Percentiles rank a stretch among this genome's conserved stretches.
phyloP scores from a whole-genome alignment of 345 rosid species.

The Mangifera indica region DNA sequence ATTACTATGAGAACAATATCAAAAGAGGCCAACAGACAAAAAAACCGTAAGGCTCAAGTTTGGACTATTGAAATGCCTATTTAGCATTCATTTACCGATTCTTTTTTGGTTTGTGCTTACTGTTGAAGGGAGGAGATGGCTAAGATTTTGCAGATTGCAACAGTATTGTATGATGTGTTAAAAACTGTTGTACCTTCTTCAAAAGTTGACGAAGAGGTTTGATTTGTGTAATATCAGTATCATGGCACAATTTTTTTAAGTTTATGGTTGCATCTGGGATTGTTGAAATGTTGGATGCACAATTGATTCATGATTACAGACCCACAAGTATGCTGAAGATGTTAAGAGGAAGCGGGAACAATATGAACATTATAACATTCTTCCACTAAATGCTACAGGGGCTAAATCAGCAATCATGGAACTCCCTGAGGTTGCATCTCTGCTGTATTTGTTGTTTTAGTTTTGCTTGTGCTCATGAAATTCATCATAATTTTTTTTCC shows the following conservation, averaged over 20 bases:
- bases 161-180: slow-evolving; percentile 83
- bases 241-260: slow-evolving; percentile 1
- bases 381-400: slow-evolving; percentile 67
- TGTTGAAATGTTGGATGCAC: slow-evolving; percentile 19
- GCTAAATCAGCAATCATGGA: slow-evolving; percentile 76
- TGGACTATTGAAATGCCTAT: slow-evolving; percentile 2
- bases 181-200: slow-evolving; percentile 48
- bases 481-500: slow-evolving; percentile 15
- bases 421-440: slow-evolving; percentile 76
- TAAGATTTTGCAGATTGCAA: slow-evolving; percentile 71
- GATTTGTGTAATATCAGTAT: slow-evolving; percentile 17
- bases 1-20: slow-evolving; percentile 55
- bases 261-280: slow-evolving; percentile 13
- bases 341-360: slow-evolving; percentile 61
- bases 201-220: slow-evolving; percentile 65
- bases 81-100: slow-evolving; percentile 19
- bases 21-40: slow-evolving; percentile 52
- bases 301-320: slow-evolving; percentile 41
- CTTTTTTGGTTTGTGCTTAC: slow-evolving; percentile 19
- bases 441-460: slow-evolving; percentile 15
- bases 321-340: slow-evolving; percentile 51
- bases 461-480: slow-evolving; percentile 10
- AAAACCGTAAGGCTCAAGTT: slow-evolving; percentile 65
- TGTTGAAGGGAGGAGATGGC: slow-evolving; percentile 92
- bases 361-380: slow-evolving; percentile 74